Conservation (phyloP, 768 basidiomycete species). For the Suillus occidentalis region DNA sequence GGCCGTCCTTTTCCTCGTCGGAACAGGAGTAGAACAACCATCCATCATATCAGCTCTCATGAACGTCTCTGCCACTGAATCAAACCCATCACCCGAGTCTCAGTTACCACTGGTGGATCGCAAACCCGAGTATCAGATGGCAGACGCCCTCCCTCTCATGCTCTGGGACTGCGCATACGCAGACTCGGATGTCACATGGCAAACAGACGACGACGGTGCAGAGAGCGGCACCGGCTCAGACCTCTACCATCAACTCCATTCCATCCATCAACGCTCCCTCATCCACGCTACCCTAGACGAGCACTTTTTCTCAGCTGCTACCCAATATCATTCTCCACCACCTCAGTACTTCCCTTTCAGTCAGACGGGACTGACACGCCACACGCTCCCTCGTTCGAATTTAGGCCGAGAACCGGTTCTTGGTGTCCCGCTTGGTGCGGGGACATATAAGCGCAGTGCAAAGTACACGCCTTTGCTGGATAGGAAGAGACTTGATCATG, state of each 20-base stretch:
- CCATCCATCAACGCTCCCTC: slow-evolving; percentile 57
- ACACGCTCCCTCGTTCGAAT: slow-evolving; percentile 18
- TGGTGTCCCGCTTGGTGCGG: slow-evolving; percentile 72
- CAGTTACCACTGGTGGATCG: slow-evolving; percentile 52
- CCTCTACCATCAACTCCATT: slow-evolving; percentile 53
- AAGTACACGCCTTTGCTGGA: slow-evolving; percentile 69
- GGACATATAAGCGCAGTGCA: slow-evolving; percentile 55
- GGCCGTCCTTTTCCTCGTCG: slow-evolving; percentile 86
- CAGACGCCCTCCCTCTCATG: slow-evolving; percentile 85
- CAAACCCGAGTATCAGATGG: slow-evolving; percentile 94
- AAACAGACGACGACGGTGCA: slow-evolving; percentile 44
- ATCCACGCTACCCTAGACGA: slow-evolving; percentile 58
- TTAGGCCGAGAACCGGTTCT: slow-evolving; percentile 29
- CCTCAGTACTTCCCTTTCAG: slow-evolving; percentile 38
- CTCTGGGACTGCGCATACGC: slow-evolving; percentile 88
- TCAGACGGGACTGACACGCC: slow-evolving; percentile 21
- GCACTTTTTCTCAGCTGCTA: slow-evolving; percentile 63
- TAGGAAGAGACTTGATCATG: slow-evolving; percentile 66
- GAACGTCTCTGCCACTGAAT: slow-evolving; percentile 51
- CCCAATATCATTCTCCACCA: slow-evolving; percentile 48
- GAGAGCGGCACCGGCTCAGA: slow-evolving; percentile 33
- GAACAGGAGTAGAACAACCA: slow-evolving; percentile 73
- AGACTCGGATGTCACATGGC: slow-evolving; percentile 70
- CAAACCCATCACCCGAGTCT: slow-evolving; percentile 9
- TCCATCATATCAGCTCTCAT: slow-evolving; percentile 70